phyloP scores from a whole-genome alignment of 2,329 filamentous ascomycete genomes.

The Apiospora sp. region DNA sequence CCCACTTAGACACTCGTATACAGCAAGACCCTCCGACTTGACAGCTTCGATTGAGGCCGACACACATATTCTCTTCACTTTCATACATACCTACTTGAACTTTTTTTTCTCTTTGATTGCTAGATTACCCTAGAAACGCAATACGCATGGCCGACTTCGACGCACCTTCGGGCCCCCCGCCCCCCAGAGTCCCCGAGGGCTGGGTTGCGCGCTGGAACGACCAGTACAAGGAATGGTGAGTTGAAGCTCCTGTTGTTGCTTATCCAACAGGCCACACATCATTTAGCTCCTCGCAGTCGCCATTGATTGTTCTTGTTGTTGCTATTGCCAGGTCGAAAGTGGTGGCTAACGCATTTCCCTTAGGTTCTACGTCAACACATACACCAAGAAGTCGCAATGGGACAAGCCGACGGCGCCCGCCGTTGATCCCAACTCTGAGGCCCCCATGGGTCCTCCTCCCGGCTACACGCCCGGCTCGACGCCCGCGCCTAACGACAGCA shows the following conservation, averaged over 20 bases:
- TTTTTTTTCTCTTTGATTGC: not conserved
- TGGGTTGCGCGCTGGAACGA: constrained; percentile 89
- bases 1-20: constrained; percentile 18
- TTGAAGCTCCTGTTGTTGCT: not conserved
- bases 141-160: constrained; percentile 61
- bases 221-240: constrained; percentile 80
- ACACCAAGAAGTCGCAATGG: constrained; percentile 92
- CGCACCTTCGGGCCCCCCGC: constrained; percentile 62
- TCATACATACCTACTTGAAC: not conserved
- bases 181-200: constrained; percentile 73
- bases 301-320: not conserved
- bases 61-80: not conserved
- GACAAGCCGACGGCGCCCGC: constrained; percentile 78
- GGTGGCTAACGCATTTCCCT: not conserved
- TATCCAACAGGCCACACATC: not conserved
- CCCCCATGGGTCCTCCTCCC: constrained; percentile 70
- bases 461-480: constrained; percentile 65
- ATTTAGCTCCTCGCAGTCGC: not conserved
- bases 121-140: not conserved
- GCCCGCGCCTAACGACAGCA: constrained; percentile 60
- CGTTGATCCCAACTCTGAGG: constrained; percentile 55
- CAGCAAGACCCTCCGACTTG: constrained; percentile 1
- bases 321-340: no score
- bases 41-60: not conserved
- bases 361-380: constrained; percentile 91